Base-by-base conservation (phyloP, 192 early-diverging fungal genomes). In the Mortierella alpina region DNA sequence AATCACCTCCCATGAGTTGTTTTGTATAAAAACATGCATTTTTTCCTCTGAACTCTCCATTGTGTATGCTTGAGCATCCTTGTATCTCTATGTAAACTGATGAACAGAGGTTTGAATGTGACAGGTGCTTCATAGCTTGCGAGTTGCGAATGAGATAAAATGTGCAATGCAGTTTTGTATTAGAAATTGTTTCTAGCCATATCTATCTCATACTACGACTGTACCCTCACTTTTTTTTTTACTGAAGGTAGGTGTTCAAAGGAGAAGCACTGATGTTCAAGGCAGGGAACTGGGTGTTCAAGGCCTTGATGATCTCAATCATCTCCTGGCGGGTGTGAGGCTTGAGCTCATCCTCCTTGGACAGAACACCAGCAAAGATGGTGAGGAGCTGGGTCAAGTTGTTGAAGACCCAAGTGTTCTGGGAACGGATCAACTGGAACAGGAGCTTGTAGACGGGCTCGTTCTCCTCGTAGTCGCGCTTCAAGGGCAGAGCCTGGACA, bases 391-490 rank as follows among this genome's bases (percentile, higher is more conserved):
- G 69, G 9, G 86, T 51, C 66, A 91, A 72, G 69, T 91, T 86
- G 66, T 53, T 71, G 46, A 86, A 73, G 31, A 88, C 72, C 87
- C 90, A 86, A 41, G 83, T 17, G 67, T 90, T 87, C 68, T 87
- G 84, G 23, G 57, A 39, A 40, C 82, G 86, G 72, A 95, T 88
- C 66, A 95, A 79, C 12, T 83, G 70, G 84, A 91, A 92, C 31
- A 95, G 41, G 15, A 91, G 86, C 63, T 92, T 83, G 73, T 91
- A 93, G 23, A 95, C 92, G 20, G 94, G 90, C 64, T 88, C 83
- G 65, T 95, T 94, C 71, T 95, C 94, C 69, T 91, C 86, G 77
- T 82, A 94, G 83, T 95, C 94, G 46, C 83, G 83, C 83, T 91
- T 87, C 64, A 95, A 75, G 49, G 94, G 94, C 83, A 95, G 72